Base-by-base conservation (phyloP, 73 alveolate species). In the Breviolum minutum region DNA sequence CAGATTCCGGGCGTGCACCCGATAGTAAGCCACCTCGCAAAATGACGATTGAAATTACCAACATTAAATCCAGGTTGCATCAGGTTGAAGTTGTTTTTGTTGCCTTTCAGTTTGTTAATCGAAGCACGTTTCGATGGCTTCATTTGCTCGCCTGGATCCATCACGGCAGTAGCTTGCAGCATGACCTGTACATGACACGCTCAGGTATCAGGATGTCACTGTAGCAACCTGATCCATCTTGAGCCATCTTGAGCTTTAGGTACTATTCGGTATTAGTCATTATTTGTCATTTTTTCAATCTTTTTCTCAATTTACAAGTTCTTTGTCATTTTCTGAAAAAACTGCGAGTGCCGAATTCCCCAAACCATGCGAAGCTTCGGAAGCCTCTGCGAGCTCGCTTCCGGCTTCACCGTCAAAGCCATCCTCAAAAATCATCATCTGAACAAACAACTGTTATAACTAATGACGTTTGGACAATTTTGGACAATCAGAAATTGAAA, bases 81-180 rank as follows among this genome's bases (percentile, higher is more conserved):
- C 54, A 40, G 54, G 54, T 40, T 40, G 54, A 64, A 26, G 81
- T 27, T 26, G 80, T 29, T 83, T 7, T 13, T 8, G 63, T 8
- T 48, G 20, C 87, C 22, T 9, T 17, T 48, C 5, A 22, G 27
- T 7, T 10, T 11, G 70, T 5, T 8, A 22, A 19, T 16, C 48
- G n/a, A 4, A 70, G 2, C 20, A 22, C n/a, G 11, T 20, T 54
- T 12, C 63, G 9, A 29, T 14, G 10, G 10, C 95, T 10, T 22
- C 17, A 8, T 11, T 14, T 27, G 20, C 63, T 63, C 71, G 69
- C 88, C 64, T 60, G 97, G 97, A 29, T 91, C 97, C 97, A 91
- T 71, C 61, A 91, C 97, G 20, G 97, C 97, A 27, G 79, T 76
- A 27, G 97, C 97, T 73, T 91, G 97, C 88, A 91, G 85, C 97